Conservation (phyloP, 2,329 filamentous ascomycete species). For the Neoscytalidium dimidiatum region DNA sequence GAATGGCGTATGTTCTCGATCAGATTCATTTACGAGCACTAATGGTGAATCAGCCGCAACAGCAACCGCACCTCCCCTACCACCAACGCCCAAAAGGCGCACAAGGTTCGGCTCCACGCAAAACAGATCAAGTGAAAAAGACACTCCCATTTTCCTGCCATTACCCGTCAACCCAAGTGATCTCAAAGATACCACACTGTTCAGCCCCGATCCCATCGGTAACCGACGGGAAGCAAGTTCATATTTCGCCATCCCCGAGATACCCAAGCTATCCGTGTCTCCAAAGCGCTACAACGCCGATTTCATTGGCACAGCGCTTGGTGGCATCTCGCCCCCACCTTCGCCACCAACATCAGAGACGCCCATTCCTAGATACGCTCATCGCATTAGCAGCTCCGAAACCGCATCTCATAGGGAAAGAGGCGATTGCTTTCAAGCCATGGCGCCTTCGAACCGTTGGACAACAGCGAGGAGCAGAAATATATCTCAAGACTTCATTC, state of each 20-base stretch:
- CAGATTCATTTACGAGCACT: not conserved
- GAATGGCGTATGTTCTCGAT: not conserved
- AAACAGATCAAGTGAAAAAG: not conserved
- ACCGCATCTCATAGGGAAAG: not conserved
- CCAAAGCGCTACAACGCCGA: slow-evolving; percentile 2
- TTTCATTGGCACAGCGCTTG: slow-evolving; percentile 4
- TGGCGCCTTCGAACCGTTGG: not conserved
- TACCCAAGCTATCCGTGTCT: not conserved
- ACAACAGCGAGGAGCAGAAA: slow-evolving; percentile 23
- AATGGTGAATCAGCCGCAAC: not conserved
- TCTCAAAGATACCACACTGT: not conserved
- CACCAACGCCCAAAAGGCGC: not conserved
- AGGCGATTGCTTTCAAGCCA: not conserved
- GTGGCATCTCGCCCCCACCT: not conserved
- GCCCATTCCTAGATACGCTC: not conserved
- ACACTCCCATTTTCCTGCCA: not conserved
- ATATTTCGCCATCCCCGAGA: not conserved
- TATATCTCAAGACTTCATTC: slow-evolving; percentile 25
- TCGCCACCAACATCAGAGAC: not conserved
- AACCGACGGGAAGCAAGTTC: slow-evolving; percentile 2
- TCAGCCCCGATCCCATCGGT: not conserved
- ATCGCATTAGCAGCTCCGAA: not conserved
- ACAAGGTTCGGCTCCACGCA: not conserved
- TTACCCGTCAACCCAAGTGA: not conserved
- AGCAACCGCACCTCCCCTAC: not conserved